phyloP scores from a whole-genome alignment of 257 asterid species.

The Echium plantagineum region DNA sequence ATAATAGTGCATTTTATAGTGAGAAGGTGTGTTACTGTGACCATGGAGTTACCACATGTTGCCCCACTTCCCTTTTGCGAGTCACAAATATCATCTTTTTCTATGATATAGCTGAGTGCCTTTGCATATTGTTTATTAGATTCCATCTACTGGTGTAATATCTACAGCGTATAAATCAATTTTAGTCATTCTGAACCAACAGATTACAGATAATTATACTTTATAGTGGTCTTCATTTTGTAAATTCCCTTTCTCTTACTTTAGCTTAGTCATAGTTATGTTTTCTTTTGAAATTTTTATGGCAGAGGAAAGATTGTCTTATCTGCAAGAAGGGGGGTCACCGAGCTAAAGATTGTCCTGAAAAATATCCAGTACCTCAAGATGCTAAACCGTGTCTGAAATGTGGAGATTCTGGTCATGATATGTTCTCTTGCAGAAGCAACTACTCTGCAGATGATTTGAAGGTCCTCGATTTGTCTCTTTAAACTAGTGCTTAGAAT shows the following conservation, averaged over 20 bases:
- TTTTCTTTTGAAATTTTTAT: not conserved
- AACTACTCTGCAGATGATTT: slow-evolving; percentile 55
- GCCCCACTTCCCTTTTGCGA: not conserved
- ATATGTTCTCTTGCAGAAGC: slow-evolving; percentile 63
- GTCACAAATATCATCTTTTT: not conserved
- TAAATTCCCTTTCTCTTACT: not conserved
- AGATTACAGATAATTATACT: no score
- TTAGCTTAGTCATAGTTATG: not conserved
- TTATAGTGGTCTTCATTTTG: not conserved
- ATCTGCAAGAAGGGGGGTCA: slow-evolving; percentile 80
- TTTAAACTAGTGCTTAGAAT: not conserved
- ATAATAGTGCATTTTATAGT: not conserved
- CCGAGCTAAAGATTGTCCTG: slow-evolving; percentile 90
- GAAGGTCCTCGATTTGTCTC: slow-evolving; percentile 32
- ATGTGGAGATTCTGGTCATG: slow-evolving; percentile 86
- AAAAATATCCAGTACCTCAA: slow-evolving; percentile 23
- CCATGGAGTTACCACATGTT: not conserved
- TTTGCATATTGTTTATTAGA: not conserved
- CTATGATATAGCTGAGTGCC: not conserved
- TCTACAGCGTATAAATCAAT: no score
- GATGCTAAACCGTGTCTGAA: slow-evolving; percentile 53
- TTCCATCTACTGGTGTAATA: not conserved
- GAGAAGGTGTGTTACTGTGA: not conserved
- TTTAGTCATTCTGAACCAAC: not conserved
- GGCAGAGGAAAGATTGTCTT: slow-evolving; percentile 74